A percentile compares a stretch with the other conserved stretches of the same genome.
Evolutionary conservation across 1,284 basidiomycete genomes (phyloP).

Genomic region (Meripilus lineatus): DNA sequence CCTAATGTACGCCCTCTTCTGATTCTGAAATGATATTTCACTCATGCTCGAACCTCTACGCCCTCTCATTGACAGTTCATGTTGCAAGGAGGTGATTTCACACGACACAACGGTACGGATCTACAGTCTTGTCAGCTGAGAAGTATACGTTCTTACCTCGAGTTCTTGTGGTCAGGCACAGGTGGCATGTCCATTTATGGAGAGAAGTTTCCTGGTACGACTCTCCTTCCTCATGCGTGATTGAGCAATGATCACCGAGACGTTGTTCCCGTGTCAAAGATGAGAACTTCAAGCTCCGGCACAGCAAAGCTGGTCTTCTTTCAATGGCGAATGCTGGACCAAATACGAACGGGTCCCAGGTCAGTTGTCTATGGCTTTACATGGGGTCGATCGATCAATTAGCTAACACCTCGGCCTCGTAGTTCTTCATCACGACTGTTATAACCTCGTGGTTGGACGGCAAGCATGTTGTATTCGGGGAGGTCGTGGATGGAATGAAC

Average conservation of each 20-base stretch:
- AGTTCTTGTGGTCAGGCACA: constrained; percentile 27
- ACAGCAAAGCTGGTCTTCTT: constrained; percentile 77
- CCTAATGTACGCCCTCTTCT: constrained; percentile 40
- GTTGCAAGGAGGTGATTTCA: constrained; percentile 83
- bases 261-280: no score
- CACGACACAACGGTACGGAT: constrained; percentile 58
- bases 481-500: constrained; percentile 74
- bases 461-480: constrained; percentile 83
- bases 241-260: background rate
- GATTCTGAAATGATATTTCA: no score
- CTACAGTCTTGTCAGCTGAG: background rate
- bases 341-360: constrained; percentile 73
- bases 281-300: constrained; percentile 83
- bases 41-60: background rate
- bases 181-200: constrained; percentile 94
- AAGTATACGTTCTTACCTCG: background rate
- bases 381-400: background rate
- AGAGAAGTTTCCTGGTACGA: constrained; percentile 64
- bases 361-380: constrained; percentile 20
- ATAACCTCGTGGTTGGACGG: constrained; percentile 76
- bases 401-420: constrained; percentile 2
- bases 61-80: constrained; percentile 54
- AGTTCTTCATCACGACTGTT: constrained; percentile 89
- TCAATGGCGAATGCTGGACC: constrained; percentile 87
- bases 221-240: background rate